phyloP scores from a whole-genome alignment of 768 basidiomycete species.

The Hydnomerulius pinastri region DNA sequence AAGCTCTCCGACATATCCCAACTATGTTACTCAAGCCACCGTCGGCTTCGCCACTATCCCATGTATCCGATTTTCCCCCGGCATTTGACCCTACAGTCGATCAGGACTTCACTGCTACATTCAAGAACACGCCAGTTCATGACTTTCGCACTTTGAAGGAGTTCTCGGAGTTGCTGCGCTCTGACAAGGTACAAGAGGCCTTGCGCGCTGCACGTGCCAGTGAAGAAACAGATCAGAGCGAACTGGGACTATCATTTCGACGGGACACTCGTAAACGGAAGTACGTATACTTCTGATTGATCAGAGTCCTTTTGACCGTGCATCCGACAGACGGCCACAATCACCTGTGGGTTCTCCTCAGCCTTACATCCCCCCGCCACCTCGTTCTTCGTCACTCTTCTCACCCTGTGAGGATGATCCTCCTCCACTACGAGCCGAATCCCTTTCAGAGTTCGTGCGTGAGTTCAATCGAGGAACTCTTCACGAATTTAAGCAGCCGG shows the following conservation, averaged over 20 bases:
- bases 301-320: not conserved
- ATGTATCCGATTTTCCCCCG: constrained; percentile 27
- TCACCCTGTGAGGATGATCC: constrained; percentile 39
- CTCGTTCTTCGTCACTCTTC: constrained; percentile 41
- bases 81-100: constrained; percentile 28
- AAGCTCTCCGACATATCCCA: constrained; percentile 48
- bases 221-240: constrained; percentile 50
- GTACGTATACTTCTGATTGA: constrained; percentile 36
- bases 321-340: constrained; percentile 43
- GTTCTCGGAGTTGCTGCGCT: constrained; percentile 48
- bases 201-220: constrained; percentile 57
- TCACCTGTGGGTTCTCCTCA: constrained; percentile 62
- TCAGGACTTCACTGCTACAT: constrained; percentile 30
- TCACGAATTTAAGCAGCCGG: constrained; percentile 11
- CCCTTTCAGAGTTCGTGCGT: constrained; percentile 54
- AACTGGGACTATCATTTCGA: constrained; percentile 46
- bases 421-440: constrained; percentile 43
- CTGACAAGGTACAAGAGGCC: constrained; percentile 59
- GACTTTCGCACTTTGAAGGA: constrained; percentile 51
- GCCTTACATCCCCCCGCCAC: constrained; percentile 50
- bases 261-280: constrained; percentile 58
- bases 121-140: constrained; percentile 28
- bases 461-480: constrained; percentile 48
- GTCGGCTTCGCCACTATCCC: constrained; percentile 21
- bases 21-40: constrained; percentile 44